Percentiles rank a stretch among this genome's conserved stretches.
Evolutionary conservation across 768 basidiomycete species (phyloP).

Genomic region (Dendrothele bispora): DNA sequence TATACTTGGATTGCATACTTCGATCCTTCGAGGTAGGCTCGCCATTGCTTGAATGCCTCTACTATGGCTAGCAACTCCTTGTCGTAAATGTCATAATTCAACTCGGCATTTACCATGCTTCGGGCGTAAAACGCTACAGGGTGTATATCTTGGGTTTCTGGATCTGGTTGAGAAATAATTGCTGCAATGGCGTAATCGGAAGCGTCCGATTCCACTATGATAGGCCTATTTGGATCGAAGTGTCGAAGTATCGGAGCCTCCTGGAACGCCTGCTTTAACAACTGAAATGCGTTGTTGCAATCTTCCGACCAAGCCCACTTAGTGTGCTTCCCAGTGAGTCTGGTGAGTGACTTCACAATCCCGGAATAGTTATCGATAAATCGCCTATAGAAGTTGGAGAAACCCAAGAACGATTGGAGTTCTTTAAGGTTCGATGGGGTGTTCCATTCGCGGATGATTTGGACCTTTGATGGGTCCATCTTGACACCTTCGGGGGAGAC

Average conservation of each 20-base stretch:
- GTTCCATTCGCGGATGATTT: too few relatives aligned
- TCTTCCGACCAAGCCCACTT: not conserved
- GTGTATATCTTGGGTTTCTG: constrained; percentile 9
- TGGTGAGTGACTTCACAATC: not conserved
- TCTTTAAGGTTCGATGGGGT: too few relatives aligned
- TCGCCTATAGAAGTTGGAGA: too few relatives aligned
- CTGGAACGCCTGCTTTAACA: constrained; percentile 14
- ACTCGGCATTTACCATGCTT: constrained; percentile 17
- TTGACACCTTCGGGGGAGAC: not conserved
- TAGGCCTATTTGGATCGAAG: constrained; percentile 2
- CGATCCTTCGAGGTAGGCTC: too few relatives aligned
- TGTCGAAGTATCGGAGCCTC: constrained; percentile 12
- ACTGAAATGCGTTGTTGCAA: constrained; percentile 6
- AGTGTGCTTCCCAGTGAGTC: not conserved
- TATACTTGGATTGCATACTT: too few relatives aligned
- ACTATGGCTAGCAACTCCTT: constrained; percentile 37
- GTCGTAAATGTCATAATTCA: constrained; percentile 33
- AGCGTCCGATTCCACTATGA: constrained; percentile 13
- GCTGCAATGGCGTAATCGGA: constrained; percentile 15
- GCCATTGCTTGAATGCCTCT: too few relatives aligned
- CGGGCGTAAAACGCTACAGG: constrained; percentile 23
- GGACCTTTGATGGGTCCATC: too few relatives aligned
- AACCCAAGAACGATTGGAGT: too few relatives aligned
- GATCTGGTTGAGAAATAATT: constrained; percentile 6
- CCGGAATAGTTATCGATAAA: too few relatives aligned